Conservation (phyloP, 352 stramenopile genomes). For the Pythium sp. region DNA sequence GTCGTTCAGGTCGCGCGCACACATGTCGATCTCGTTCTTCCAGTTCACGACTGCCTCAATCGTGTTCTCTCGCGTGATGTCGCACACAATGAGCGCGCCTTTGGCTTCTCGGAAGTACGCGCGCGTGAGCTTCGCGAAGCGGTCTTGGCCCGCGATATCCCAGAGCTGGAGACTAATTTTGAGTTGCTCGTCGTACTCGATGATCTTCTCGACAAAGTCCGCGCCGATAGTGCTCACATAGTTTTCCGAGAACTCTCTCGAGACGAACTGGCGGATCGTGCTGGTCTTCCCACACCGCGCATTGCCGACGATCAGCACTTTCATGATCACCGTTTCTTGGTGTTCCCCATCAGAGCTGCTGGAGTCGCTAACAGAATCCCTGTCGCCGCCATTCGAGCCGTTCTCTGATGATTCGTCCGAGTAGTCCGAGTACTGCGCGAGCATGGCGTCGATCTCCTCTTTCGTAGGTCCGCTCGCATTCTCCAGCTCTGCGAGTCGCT, state of each 20-base stretch:
- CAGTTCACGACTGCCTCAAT: constrained; percentile 82
- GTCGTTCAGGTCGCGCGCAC: constrained; percentile 45
- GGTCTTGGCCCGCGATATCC: constrained; percentile 87
- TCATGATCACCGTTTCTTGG: constrained; percentile 67
- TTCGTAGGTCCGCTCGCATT: constrained; percentile 38
- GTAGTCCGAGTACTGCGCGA: constrained; percentile 51
- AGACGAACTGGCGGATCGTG: constrained; percentile 75
- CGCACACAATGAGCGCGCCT: constrained; percentile 83
- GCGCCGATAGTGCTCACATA: constrained; percentile 87
- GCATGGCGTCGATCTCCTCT: constrained; percentile 57
- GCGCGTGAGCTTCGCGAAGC: constrained; percentile 86
- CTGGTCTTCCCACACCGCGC: constrained; percentile 88
- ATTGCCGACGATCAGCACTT: constrained; percentile 86
- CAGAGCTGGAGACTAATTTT: constrained; percentile 80
- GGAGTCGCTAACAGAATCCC: constrained; percentile 14
- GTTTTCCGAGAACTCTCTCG: constrained; percentile 67
- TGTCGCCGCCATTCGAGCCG: neutral
- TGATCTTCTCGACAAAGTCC: constrained; percentile 82
- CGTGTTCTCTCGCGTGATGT: constrained; percentile 84
- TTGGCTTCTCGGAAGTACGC: constrained; percentile 83
- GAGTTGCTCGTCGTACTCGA: constrained; percentile 56
- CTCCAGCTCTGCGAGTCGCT: constrained; percentile 46
- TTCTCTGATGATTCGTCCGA: constrained; percentile 19
- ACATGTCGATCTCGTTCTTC: constrained; percentile 80
- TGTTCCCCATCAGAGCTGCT: constrained; percentile 12